Base-by-base conservation (phyloP, 2,329 filamentous ascomycete genomes). In the Stachybotrys chlorohalonatus region DNA sequence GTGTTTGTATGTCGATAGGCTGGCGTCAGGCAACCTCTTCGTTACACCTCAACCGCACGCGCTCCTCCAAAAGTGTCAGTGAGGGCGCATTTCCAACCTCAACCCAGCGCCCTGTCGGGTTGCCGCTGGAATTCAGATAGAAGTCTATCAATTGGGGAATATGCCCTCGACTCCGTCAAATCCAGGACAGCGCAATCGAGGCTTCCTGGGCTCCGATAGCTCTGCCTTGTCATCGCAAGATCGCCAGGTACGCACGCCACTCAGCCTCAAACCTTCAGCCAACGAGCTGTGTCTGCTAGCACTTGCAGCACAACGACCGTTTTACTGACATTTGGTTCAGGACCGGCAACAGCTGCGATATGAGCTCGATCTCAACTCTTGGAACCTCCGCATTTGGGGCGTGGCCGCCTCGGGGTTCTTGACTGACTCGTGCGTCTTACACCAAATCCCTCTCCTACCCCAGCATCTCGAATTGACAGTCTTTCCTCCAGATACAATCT, bases 341-440 rank as follows among this genome's bases (percentile, higher is more conserved):
- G 77, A 80, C 63, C 76, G 77, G 52, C 70, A 73, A 54, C 77
- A 80, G 59, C 60, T 80, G 42, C 73, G 77, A 56, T 79, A 79
- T 61, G 77, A 80, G 60, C 72, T 80, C 42, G 77, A 80, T 57
- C 67, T 80, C 16, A 80, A 80, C 61, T 75, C 75, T 1, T 80
- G 77, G 77, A 80, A 80, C 61, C 63, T 80, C 52, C 71, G 77
- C 47, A 79, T 80, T 48, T 80, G 77, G 77, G 76, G 74, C 3
- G 77, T 80, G 32, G 76, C 77, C n/a, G 77, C 77, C 49, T 80
- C 77, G 0, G 77, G 77, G 8, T 80, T 80, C 57, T 67, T 80
- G 24, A 80, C 77, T 36, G 77, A 80, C 59, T 79, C 76, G 75
- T 79, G 64, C 54, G 75, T 67, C 53, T 51, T 58, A 52, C 52